Conservation (phyloP, 2,329 filamentous ascomycete genomes). For the Colletotrichum shisoi region DNA sequence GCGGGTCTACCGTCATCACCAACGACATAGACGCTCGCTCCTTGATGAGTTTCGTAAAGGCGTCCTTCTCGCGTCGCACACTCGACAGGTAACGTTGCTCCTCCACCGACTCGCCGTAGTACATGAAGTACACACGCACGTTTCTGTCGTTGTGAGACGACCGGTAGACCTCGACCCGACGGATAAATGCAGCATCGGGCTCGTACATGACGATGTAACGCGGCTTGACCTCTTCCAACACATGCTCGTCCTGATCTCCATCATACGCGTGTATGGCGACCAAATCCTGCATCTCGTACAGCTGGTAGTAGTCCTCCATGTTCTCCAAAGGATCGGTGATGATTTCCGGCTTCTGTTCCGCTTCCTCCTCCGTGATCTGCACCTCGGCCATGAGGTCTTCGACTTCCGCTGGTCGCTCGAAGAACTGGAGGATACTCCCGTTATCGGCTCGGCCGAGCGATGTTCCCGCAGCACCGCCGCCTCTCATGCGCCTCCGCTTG, state of each 20-base stretch:
- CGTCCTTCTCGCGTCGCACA: constrained; percentile 93
- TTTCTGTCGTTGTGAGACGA: constrained; percentile 90
- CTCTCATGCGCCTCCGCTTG: constrained; percentile 84
- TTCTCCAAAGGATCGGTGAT: constrained; percentile 80
- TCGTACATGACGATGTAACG: constrained; percentile 99
- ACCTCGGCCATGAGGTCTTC: constrained; percentile 83
- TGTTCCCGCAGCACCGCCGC: constrained; percentile 71
- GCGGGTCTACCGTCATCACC: constrained; percentile 77
- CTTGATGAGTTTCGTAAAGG: constrained; percentile 92
- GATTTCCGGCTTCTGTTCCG: constrained; percentile 77
- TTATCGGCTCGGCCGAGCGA: constrained; percentile 71
- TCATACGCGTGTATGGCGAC: constrained; percentile 93
- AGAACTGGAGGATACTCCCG: constrained; percentile 77
- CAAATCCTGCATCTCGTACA: constrained; percentile 90
- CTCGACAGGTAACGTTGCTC: constrained; percentile 91
- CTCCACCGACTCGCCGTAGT: constrained; percentile 93
- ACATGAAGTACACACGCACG: constrained; percentile 94
- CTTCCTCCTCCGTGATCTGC: constrained; percentile 79
- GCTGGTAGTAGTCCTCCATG: constrained; percentile 90
- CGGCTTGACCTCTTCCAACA: constrained; percentile 93
- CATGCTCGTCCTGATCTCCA: constrained; percentile 92
- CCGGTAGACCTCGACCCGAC: constrained; percentile 92
- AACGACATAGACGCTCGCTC: constrained; percentile 93
- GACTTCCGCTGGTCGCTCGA: constrained; percentile 84
- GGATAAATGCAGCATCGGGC: constrained; percentile 91